phyloP scores from a whole-genome alignment of 805 yeast genomes.

The Ogataea methylovora region DNA sequence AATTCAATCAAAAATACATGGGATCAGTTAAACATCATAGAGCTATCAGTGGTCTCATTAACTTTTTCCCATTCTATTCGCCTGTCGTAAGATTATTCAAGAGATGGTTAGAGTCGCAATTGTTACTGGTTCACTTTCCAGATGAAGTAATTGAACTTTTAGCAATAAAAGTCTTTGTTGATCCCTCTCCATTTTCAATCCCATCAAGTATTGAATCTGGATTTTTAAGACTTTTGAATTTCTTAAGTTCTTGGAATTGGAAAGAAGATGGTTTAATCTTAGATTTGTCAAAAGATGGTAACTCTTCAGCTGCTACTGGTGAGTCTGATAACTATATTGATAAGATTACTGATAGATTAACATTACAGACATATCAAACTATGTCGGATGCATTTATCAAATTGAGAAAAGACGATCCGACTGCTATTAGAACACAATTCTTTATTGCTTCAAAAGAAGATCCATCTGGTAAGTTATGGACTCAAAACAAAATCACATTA shows the following conservation, averaged over 20 bases:
- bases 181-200: conserved; percentile 73
- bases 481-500: conserved; percentile 33
- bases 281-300: conserved; percentile 55
- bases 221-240: conserved; percentile 63
- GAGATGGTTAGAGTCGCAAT: conserved; percentile 82
- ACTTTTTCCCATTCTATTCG: conserved; percentile 64
- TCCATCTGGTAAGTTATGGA: conserved; percentile 80
- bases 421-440: conserved; percentile 68
- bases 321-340: conserved; percentile 23
- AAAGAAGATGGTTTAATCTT: conserved; percentile 75
- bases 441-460: conserved; percentile 82
- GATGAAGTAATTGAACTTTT: conserved; percentile 80
- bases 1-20: conserved; percentile 57
- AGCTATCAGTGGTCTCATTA: conserved; percentile 61
- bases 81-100: conserved; percentile 82
- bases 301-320: conserved; percentile 19
- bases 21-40: conserved; percentile 77
- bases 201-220: conserved; percentile 81
- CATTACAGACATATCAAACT: conserved; percentile 52
- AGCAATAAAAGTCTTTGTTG: conserved; percentile 78
- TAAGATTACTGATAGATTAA: conserved; percentile 52
- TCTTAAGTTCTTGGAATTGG: conserved; percentile 90
- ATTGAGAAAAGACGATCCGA: conserved; percentile 73
- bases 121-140: conserved; percentile 59
- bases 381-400: conserved; percentile 59